phyloP scores from a whole-genome alignment of 2,329 filamentous ascomycete species.

The Hymenoscyphus salicellus region DNA sequence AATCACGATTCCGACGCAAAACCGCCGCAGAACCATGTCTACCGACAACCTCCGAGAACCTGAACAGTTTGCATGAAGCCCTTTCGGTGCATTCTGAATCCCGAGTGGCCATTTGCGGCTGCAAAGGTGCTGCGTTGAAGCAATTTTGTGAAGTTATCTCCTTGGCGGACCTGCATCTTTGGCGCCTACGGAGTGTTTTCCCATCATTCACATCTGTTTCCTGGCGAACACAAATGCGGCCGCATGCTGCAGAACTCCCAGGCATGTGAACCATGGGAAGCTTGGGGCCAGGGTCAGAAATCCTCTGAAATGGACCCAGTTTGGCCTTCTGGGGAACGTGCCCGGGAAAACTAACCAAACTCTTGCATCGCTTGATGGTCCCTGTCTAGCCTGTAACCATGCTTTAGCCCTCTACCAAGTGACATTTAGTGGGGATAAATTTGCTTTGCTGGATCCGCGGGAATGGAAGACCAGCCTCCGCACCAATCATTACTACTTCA shows the following conservation, averaged over 20 bases:
- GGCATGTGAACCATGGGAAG: background rate
- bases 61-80: no score
- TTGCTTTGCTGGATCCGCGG: background rate
- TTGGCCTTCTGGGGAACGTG: background rate
- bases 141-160: no score
- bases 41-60: no score
- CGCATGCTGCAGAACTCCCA: background rate
- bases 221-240: background rate
- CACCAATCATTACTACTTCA: background rate
- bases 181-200: no score
- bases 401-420: background rate
- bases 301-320: background rate
- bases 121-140: no score
- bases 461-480: background rate
- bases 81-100: no score
- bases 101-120: no score
- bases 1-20: background rate
- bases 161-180: no score
- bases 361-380: no score
- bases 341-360: background rate
- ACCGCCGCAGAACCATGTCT: background rate
- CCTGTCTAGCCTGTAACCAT: background rate
- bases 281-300: background rate
- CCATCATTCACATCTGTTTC: background rate
- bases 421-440: background rate